Conservation (phyloP, 495 filamentous ascomycete species). For the Podospora pseudocomata region DNA sequence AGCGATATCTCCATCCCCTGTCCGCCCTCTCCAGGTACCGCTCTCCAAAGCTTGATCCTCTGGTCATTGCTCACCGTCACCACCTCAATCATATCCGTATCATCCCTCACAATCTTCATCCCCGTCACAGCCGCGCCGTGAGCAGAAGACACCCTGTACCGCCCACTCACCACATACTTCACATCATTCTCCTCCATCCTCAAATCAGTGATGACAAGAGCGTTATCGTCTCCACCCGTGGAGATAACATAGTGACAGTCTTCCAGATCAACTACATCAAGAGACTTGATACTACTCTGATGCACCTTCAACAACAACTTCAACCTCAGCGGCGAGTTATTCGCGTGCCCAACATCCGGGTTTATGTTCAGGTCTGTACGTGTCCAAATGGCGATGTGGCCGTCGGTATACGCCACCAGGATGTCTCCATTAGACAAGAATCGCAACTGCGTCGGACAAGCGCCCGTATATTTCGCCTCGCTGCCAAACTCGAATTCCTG, state of each 20-base stretch:
- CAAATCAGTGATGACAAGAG: slow-evolving; percentile 58
- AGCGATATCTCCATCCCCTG: slow-evolving; percentile 46
- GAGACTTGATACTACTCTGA: slow-evolving; percentile 69
- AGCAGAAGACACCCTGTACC: slow-evolving; percentile 61
- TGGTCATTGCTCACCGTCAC: slow-evolving; percentile 77
- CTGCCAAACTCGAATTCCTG: slow-evolving; percentile 53
- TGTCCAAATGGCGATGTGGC: slow-evolving; percentile 40
- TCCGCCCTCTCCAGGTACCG: slow-evolving; percentile 12
- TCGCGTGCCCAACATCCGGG: background rate
- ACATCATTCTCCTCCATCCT: slow-evolving; percentile 6
- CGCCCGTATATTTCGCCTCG: slow-evolving; percentile 64
- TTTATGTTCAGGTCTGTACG: background rate
- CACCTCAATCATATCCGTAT: slow-evolving; percentile 31
- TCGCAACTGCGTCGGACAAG: slow-evolving; percentile 69
- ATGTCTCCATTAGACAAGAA: slow-evolving; percentile 52
- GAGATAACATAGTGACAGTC: slow-evolving; percentile 47
- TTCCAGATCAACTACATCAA: slow-evolving; percentile 34
- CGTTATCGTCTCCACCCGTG: slow-evolving; percentile 85
- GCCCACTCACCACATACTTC: slow-evolving; percentile 30
- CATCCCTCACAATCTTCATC: slow-evolving; percentile 45
- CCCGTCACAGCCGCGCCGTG: slow-evolving; percentile 80
- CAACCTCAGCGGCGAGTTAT: slow-evolving; percentile 15
- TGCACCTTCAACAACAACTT: slow-evolving; percentile 50
- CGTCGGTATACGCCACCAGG: slow-evolving; percentile 47
- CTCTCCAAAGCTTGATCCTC: slow-evolving; percentile 69